phyloP scores from a whole-genome alignment of 495 filamentous ascomycete genomes.

The Cercophora samala region DNA sequence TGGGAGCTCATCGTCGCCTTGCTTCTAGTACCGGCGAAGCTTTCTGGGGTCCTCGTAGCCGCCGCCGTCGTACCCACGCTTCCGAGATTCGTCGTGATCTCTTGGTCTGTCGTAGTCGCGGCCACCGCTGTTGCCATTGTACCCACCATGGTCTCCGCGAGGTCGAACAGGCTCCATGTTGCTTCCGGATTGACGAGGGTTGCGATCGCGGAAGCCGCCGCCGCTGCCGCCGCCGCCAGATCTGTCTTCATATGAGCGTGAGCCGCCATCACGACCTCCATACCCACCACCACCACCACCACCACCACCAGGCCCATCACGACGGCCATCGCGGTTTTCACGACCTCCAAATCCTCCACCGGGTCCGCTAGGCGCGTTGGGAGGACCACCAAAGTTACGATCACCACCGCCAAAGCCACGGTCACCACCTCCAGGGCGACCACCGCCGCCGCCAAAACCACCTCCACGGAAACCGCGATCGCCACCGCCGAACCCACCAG shows the following conservation, averaged over 20 bases:
- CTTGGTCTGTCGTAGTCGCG: constrained; percentile 45
- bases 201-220: constrained; percentile 57
- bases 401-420: constrained; percentile 53
- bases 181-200: constrained; percentile 56
- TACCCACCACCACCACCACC: constrained; percentile 41
- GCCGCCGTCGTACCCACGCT: constrained; percentile 61
- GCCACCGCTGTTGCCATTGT: constrained; percentile 44
- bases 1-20: constrained; percentile 23
- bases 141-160: constrained; percentile 30
- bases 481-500: constrained; percentile 48
- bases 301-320: constrained; percentile 39
- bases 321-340: constrained; percentile 48
- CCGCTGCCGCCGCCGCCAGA: constrained; percentile 60
- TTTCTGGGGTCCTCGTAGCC: constrained; percentile 76
- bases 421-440: constrained; percentile 55
- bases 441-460: constrained; percentile 64
- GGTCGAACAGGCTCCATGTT: constrained; percentile 68
- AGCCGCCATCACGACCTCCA: constrained; percentile 53
- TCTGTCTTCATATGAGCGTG: constrained; percentile 61
- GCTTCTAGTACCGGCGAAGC: constrained; percentile 67
- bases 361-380: constrained; percentile 20
- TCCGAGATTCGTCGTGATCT: constrained; percentile 57
- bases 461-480: constrained; percentile 50
- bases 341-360: constrained; percentile 43
- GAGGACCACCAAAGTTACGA: constrained; percentile 42